phyloP scores from a whole-genome alignment of 2,329 filamentous ascomycete species.

The Raffaelea albimanens region DNA sequence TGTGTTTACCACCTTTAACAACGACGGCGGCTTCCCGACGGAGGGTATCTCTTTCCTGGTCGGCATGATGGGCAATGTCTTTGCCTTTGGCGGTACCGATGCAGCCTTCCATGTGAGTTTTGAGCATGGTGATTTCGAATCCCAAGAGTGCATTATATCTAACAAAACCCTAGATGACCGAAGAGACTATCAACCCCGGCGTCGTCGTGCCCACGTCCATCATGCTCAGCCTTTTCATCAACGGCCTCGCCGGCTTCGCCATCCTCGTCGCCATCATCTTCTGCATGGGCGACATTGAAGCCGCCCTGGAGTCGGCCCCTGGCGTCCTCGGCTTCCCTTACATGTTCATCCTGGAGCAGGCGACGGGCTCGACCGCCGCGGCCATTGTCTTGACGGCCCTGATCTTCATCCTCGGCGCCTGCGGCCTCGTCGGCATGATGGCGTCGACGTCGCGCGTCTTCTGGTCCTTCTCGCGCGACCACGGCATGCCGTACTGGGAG shows the following conservation, averaged over 20 bases:
- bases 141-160: too few species aligned
- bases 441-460: slow-evolving; percentile 46
- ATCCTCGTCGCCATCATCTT: slow-evolving; percentile 29
- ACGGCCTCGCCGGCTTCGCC: slow-evolving; percentile 25
- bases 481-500: slow-evolving; percentile 25
- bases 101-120: slow-evolving; percentile 18
- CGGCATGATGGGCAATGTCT: slow-evolving; percentile 30
- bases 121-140: too few species aligned
- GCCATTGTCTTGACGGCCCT: slow-evolving; percentile 40
- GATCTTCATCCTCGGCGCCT: slow-evolving; percentile 37
- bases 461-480: slow-evolving; percentile 35
- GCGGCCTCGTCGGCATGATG: slow-evolving; percentile 41
- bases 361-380: slow-evolving; percentile 35
- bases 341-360: slow-evolving; percentile 47
- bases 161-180: slow-evolving; percentile 17
- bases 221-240: slow-evolving; percentile 22
- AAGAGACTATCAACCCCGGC: slow-evolving; percentile 27
- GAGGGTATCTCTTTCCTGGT: slow-evolving; percentile 36
- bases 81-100: slow-evolving; percentile 26
- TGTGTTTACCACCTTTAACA: slow-evolving; percentile 37
- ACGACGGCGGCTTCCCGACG: slow-evolving; percentile 37
- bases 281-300: slow-evolving; percentile 20
- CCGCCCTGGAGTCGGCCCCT: slow-evolving; percentile 25
- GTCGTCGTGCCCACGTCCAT: slow-evolving; percentile 26
- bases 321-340: slow-evolving; percentile 38